These are phyloP conservation scores for Colletotrichum eremochloae DNA, from an alignment of 2,329 filamentous ascomycete genomes.

Conservation along the genomic window DNA sequence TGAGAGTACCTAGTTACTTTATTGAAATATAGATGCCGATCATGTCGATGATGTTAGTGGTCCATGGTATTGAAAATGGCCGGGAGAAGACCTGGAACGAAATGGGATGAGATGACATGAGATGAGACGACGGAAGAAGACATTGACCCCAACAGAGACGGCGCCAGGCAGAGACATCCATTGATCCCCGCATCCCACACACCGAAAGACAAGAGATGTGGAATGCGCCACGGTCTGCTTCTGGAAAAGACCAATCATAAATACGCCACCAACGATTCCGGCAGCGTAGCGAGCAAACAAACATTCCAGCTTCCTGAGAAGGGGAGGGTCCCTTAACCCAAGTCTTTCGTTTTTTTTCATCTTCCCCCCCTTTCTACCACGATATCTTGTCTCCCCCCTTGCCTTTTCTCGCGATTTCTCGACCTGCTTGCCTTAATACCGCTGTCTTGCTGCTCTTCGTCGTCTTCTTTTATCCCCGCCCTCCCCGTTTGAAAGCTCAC, in stretches of 20 bases:
- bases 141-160: not conserved
- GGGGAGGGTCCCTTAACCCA: not conserved
- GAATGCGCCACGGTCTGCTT: slow-evolving; percentile 34
- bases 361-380: not conserved
- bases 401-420: too few species aligned
- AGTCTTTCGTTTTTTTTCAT: not conserved
- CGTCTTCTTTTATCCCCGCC: not conserved
- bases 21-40: not conserved
- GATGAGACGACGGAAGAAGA: slow-evolving; percentile 1
- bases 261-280: slow-evolving; percentile 41
- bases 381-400: not conserved
- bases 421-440: too few species aligned
- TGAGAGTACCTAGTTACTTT: too few species aligned
- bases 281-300: slow-evolving; percentile 39
- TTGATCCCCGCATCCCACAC: not conserved
- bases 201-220: slow-evolving; percentile 5
- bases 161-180: not conserved
- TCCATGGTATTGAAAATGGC: not conserved
- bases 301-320: slow-evolving; percentile 26
- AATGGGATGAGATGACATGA: not conserved
- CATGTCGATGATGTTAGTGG: not conserved
- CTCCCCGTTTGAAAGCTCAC: not conserved
- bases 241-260: slow-evolving; percentile 36
- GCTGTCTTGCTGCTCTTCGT: not conserved
- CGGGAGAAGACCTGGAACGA: not conserved